A percentile compares a stretch with the other conserved stretches of the same genome.
Evolutionary conservation across 345 rosid genomes (phyloP).

Genomic region (Gossypium thurberi): DNA sequence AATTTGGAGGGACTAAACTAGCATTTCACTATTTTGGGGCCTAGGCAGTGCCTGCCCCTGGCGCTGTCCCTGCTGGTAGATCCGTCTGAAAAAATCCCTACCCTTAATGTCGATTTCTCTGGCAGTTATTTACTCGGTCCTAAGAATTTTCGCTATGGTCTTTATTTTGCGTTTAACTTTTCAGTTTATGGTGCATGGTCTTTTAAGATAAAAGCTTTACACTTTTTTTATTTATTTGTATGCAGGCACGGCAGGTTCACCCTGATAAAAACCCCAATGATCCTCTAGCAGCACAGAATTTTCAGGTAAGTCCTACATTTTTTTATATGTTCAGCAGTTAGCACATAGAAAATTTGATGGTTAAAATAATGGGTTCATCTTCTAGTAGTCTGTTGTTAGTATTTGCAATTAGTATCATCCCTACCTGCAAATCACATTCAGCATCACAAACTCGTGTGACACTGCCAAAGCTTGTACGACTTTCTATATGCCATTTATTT

Average conservation of each 20-base stretch:
- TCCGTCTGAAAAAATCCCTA: not conserved
- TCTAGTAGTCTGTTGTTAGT: not conserved
- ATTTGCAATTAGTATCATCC: not conserved
- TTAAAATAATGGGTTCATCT: not conserved
- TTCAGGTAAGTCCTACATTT: conserved; percentile 53
- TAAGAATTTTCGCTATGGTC: not conserved
- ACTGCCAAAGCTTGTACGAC: not conserved
- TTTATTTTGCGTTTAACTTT: not conserved
- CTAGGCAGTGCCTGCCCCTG: too few species aligned
- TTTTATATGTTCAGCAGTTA: not conserved
- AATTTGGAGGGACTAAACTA: too few species aligned
- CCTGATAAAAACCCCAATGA: conserved; percentile 94
- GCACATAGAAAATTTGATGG: not conserved
- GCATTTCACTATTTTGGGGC: too few species aligned
- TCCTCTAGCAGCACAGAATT: conserved; percentile 84
- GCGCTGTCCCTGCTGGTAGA: not conserved
- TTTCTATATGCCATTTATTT: not conserved
- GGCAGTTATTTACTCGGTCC: not conserved
- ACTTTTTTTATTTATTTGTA: not conserved
- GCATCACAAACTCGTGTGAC: not conserved
- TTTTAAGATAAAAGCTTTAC: not conserved
- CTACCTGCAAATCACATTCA: not conserved
- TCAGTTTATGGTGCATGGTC: too few species aligned
- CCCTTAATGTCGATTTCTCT: not conserved
- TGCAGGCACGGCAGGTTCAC: conserved; percentile 97